Base-by-base conservation (phyloP, 805 yeast genomes). In the Wickerhamiella parazyma region DNA sequence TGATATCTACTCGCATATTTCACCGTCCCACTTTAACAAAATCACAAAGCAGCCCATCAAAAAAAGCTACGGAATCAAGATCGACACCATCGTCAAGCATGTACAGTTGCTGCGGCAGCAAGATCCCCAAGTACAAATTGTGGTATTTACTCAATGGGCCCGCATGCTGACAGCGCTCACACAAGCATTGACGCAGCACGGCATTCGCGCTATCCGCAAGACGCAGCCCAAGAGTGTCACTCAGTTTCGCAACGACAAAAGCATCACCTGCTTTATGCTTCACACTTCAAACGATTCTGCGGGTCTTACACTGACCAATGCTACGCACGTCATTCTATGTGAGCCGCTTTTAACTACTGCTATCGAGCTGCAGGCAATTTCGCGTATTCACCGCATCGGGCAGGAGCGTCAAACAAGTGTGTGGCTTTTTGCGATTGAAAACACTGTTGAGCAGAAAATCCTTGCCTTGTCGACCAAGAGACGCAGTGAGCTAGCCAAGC, bases 281-380 rank as follows among this genome's bases (percentile, higher is more conserved):
- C 84, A 85, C 60, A 89, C 95, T 0, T 78, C 76, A 50, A 78
- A 87, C 0, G 84, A 87, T 31, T 60, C 62, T 2, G 64, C 95
- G 11, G 98, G 98, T 0, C 65, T 91, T 49, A 91, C 94, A 7
- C 66, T 91, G 44, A 76, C 86, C 7, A 89, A 89, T 64, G 97
- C 98, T 0, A 80, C 82, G 2, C 95, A 91, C 58, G 89, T 91
- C 0, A 80, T 87, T 48, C 59, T 91, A 4, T 82, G 96, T 59
- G 98, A 91, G 62, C 97, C 98, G 1, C 67, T 91, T 45, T 79
- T 91, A 12, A 86, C 86, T 54, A 75, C 87, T 1, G 80, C 94
- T 2, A 67, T 86, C 38, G 97, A 91, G 53, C 58, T 84, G 12
- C 98, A 89, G 58, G 96, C 97, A 0, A 80, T 87, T 43, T 83